A percentile compares a stretch with the other conserved stretches of the same genome.
phyloP scores from a whole-genome alignment of 768 basidiomycete genomes.

The Tylopilus sp. region DNA sequence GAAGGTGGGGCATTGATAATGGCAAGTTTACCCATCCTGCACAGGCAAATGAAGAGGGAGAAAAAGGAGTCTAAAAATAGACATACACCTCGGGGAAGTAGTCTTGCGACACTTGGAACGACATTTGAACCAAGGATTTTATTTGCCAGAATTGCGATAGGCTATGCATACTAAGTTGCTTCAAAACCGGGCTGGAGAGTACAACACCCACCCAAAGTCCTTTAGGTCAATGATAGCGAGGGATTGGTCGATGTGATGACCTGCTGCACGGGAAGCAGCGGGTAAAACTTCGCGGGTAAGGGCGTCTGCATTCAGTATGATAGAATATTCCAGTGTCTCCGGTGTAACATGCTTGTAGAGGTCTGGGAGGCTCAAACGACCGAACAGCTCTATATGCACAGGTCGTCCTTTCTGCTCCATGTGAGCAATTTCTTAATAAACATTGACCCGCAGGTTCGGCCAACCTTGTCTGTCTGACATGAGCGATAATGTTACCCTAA shows the following conservation, averaged over 20 bases:
- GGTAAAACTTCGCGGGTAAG: constrained; percentile 66
- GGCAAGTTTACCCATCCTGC: constrained; percentile 68
- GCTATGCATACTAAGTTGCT: constrained; percentile 31
- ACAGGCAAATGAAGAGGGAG: neutral
- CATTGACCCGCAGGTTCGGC: constrained; percentile 1
- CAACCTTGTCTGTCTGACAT: constrained; percentile 64
- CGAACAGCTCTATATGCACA: constrained; percentile 63
- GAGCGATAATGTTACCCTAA: neutral
- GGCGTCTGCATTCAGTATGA: constrained; percentile 64
- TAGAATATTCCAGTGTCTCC: constrained; percentile 57
- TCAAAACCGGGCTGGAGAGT: neutral
- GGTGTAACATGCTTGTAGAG: constrained; percentile 57
- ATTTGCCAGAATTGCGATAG: constrained; percentile 74
- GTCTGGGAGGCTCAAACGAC: constrained; percentile 53
- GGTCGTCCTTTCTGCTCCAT: constrained; percentile 60
- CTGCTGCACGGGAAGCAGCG: constrained; percentile 55
- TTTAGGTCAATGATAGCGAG: constrained; percentile 70
- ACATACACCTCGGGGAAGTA: constrained; percentile 75
- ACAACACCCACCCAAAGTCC: constrained; percentile 55
- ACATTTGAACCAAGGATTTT: constrained; percentile 55
- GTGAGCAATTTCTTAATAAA: neutral
- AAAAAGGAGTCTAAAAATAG: neutral
- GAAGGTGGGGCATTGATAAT: constrained; percentile 72
- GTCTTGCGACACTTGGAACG: constrained; percentile 75
- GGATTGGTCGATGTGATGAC: constrained; percentile 44